Base-by-base conservation (phyloP, 495 filamentous ascomycete species). In the Tuber calosporum region DNA sequence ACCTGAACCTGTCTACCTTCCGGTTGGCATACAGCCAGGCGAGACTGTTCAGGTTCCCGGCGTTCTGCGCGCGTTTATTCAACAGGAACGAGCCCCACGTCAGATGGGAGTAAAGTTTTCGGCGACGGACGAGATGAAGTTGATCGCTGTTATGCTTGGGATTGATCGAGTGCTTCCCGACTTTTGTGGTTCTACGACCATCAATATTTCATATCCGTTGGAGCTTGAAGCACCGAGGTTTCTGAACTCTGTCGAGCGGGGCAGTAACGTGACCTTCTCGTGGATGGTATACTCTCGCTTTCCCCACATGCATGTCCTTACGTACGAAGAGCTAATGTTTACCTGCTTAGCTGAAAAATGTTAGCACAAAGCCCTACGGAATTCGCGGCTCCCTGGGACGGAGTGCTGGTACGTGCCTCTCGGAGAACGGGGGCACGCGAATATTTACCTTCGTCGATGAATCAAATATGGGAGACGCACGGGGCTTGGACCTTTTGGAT, bases 341-440 rank as follows among this genome's bases (percentile, higher is more conserved):
- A 73, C 70, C 5, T 22, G 11, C 6, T 34, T 41, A 78, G 76
- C 71, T 78, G 36, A 69, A 71, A 62, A 78, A 78, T 34, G 39
- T 78, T 30, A 78, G 76, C 38, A 78, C 68, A 9, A 78, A 78
- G 37, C 66, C 76, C 6, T 78, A 78, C n/a, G 76, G 76, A 20
- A 39, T 73, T 0, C 40, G 70, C 15, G 67, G 75, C 11, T 42
- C 45, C 26, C 75, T 77, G 7, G 69, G 68, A 13, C 76, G 76
- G 26, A 38, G 67, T 0, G 74, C 67, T 2, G 76, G 74, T 15
- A 78, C 76, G 1, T 78, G 76, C 66, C 42, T 78, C 13, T 77
- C 76, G 3, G 70, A 78, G 38, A 70, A 42, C 43, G 76, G 75
- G 7, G 30, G 42, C 19, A 43, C 20, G 19, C 74, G 73, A 4